Percentiles rank a stretch among this genome's conserved stretches.
Conservation (phyloP, 805 yeast species). For the Hanseniaspora guilliermondii region DNA sequence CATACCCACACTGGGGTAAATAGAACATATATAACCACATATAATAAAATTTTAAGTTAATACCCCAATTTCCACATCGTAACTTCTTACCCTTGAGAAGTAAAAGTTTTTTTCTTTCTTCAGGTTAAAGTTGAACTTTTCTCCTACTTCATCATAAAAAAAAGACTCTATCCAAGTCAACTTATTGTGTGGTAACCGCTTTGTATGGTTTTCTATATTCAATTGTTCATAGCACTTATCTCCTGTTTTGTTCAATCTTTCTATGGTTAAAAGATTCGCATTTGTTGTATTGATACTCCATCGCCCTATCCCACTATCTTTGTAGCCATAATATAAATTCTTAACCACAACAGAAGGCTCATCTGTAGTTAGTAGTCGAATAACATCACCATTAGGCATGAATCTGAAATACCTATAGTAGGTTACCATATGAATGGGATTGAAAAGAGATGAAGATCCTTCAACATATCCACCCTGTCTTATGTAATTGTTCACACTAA, state of each 20-base stretch:
- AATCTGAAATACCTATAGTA: slow-evolving; percentile 80
- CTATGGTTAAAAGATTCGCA: slow-evolving; percentile 37
- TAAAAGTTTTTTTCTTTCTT: slow-evolving; percentile 68
- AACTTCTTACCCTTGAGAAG: slow-evolving; percentile 50
- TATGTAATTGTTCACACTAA: slow-evolving; percentile 71
- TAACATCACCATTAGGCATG: slow-evolving; percentile 62
- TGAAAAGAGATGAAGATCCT: slow-evolving; percentile 51
- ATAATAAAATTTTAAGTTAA: not conserved
- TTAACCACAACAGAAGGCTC: slow-evolving; percentile 64
- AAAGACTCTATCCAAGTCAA: slow-evolving; percentile 59
- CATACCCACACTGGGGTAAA: not conserved
- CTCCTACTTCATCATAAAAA: slow-evolving; percentile 45
- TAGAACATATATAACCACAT: not conserved
- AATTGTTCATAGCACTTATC: slow-evolving; percentile 55
- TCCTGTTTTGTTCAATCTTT: slow-evolving; percentile 44
- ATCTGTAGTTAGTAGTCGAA: slow-evolving; percentile 54
- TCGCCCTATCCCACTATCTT: slow-evolving; percentile 36
- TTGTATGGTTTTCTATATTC: slow-evolving; percentile 47
- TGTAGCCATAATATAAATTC: slow-evolving; percentile 30
- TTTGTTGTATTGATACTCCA: slow-evolving; percentile 49
- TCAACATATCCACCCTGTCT: slow-evolving; percentile 70
- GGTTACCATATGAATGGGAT: slow-evolving; percentile 72
- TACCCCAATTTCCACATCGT: slow-evolving; percentile 14
- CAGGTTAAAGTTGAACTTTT: slow-evolving; percentile 43
- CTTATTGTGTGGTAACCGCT: slow-evolving; percentile 49